Evolutionary conservation across 1,139 yeast genomes (phyloP).

Genomic region (Yueomyces sp.): DNA sequence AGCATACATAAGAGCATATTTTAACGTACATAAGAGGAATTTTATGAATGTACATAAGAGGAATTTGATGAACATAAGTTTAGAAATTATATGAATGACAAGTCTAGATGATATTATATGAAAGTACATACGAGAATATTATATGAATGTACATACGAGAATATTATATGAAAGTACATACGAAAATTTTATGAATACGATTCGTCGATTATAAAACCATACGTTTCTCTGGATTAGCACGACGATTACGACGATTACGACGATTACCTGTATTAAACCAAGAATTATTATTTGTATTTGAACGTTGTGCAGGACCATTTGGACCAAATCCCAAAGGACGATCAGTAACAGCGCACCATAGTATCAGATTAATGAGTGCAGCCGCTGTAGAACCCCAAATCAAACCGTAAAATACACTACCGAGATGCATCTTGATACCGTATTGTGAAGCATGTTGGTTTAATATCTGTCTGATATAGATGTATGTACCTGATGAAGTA

Average conservation of each 20-base stretch:
- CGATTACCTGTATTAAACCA: background rate
- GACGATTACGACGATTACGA: background rate
- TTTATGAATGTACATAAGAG: too few relatives aligned
- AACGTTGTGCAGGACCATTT: background rate
- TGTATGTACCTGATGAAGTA: constrained; percentile 18
- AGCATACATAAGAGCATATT: too few relatives aligned
- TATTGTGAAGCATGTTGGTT: constrained; percentile 11
- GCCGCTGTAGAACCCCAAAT: constrained; percentile 20
- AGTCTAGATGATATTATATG: background rate
- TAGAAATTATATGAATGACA: too few relatives aligned
- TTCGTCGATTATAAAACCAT: constrained; percentile 1
- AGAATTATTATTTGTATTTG: background rate
- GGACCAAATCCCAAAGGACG: constrained; percentile 4
- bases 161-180: background rate
- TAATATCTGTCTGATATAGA: constrained; percentile 12
- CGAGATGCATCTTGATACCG: constrained; percentile 16
- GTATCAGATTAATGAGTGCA: constrained; percentile 12
- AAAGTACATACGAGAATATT: background rate
- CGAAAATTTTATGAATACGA: background rate
- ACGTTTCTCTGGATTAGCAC: constrained; percentile 2
- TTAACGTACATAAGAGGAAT: too few relatives aligned
- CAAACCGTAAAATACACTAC: constrained; percentile 13
- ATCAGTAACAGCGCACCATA: constrained; percentile 16
- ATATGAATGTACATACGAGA: background rate
- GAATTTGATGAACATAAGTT: too few relatives aligned